Percentiles rank a stretch among this genome's conserved stretches.
Conservation (phyloP, 345 rosid genomes). For the Rhodomyrtus tomentosa region DNA sequence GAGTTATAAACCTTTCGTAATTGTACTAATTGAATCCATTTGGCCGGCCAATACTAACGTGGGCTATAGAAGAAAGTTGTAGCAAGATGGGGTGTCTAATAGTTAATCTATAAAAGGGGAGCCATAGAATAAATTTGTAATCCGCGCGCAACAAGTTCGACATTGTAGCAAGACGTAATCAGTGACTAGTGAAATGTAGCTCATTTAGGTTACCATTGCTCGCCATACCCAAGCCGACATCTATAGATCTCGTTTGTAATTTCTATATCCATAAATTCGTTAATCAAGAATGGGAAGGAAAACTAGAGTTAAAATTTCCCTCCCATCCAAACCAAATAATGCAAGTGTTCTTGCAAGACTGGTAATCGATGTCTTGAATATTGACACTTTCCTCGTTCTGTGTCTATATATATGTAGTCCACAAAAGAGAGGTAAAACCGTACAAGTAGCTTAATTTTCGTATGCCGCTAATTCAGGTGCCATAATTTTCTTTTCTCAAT, state of each 20-base stretch:
- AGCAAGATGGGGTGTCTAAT: not conserved
- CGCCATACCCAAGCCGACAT: not conserved
- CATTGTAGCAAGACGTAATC: no score
- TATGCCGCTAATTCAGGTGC: fast-evolving
- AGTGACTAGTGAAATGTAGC: not conserved
- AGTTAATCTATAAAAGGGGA: not conserved
- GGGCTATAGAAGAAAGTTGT: no score
- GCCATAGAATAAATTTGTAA: not conserved
- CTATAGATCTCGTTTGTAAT: not conserved
- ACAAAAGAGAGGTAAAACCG: not conserved
- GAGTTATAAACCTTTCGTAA: no score
- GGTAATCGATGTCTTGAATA: not conserved
- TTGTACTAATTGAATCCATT: no score
- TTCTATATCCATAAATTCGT: no score
- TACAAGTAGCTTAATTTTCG: not conserved
- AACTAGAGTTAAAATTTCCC: not conserved
- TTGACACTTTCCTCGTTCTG: not conserved
- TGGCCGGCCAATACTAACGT: no score
- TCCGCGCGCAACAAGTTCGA: no score
- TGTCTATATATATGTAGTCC: fast-evolving
- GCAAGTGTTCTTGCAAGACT: not conserved
- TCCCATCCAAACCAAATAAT: not conserved
- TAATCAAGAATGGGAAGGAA: not conserved
- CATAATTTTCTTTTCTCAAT: fast-evolving
- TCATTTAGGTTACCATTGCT: not conserved